Percentiles rank a stretch among this genome's conserved stretches.
Conservation (phyloP, 2,329 filamentous ascomycete species). For the Aspergillus arachidicola region DNA sequence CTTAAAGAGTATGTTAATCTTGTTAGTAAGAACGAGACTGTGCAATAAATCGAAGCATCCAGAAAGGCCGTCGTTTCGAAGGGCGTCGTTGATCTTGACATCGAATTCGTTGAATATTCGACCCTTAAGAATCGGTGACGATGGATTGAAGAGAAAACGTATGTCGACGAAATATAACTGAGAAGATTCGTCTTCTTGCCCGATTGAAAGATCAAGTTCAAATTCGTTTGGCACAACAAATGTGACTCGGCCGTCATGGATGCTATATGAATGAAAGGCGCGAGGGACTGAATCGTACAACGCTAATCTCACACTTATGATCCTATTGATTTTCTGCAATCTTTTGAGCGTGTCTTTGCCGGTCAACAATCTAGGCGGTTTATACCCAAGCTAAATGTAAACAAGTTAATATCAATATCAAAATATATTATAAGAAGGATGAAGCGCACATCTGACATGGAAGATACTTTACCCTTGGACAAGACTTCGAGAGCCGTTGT, state of each 20-base stretch:
- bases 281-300: conserved; percentile 79
- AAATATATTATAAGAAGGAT: conserved; percentile 3
- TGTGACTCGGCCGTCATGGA: conserved; percentile 84
- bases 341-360: conserved; percentile 72
- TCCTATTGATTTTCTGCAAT: conserved; percentile 78
- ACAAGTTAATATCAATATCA: conserved; percentile 21
- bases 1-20: conserved; percentile 77
- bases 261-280: conserved; percentile 75
- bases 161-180: conserved; percentile 96
- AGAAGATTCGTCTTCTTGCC: conserved; percentile 77
- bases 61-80: conserved; percentile 69
- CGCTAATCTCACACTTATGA: conserved; percentile 80
- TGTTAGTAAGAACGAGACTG: conserved; percentile 84
- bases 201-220: conserved; percentile 89
- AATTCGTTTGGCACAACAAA: conserved; percentile 84
- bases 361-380: conserved; percentile 71
- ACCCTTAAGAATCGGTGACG: conserved; percentile 64
- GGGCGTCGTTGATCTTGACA: conserved; percentile 68
- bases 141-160: conserved; percentile 77
- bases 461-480: conserved; percentile 73
- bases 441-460: conserved; percentile 73
- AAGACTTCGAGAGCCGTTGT: conserved; percentile 85
- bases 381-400: conserved; percentile 67
- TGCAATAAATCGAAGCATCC: conserved; percentile 88
- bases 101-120: conserved; percentile 69